Base-by-base conservation (phyloP, 164 flowering plant genomes). In the Magnolia changhungtana region DNA sequence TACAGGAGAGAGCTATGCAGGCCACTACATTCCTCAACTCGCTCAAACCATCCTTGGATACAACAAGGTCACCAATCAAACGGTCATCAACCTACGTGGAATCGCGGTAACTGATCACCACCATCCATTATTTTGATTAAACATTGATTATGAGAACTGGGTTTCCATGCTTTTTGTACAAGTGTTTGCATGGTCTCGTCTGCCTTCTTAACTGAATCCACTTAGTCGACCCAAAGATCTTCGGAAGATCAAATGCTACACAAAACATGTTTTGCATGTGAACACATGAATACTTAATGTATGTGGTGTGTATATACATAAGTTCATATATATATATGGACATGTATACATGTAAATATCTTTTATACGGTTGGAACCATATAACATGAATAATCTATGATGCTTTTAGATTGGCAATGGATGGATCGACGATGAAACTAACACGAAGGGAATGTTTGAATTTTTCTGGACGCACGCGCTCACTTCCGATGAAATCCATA, bases 401-500 rank as follows among this genome's bases (percentile, higher is more conserved):
- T 65, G 11, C 24, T 64, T 49, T 9, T 84, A 90, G 91, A 86
- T 87, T 20, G 94, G 94, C 55, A 90, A 90, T 79, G 89, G 92
- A 21, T 70, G 8, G 8, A 70, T 70, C 23, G 72, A 70, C 21
- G 52, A 70, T 13, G 88, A 83, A 77, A 87, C 89, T 1, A 78
- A 89, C 68, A 87, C 76, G 2, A 83, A 77, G 50, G 95, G 91
- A 10, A 2, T 85, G 45, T 31, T 88, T 4, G 91, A 91, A 31
- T 89, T 86, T 74, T 89, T 90, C 23, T 91, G 92, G 95, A 88
- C 89, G 70, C 95, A 91, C 76, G 73, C 89, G n/a, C 85, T 91
- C 13, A 80, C 87, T 37, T 85, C 92, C 1, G 91, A 89, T 50
- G 78, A 86, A 77, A 71, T 78, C 4, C 87, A 85, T 49, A 45